Conservation (phyloP, 129 eudicot genomes). For the Helianthus tuberosus region DNA sequence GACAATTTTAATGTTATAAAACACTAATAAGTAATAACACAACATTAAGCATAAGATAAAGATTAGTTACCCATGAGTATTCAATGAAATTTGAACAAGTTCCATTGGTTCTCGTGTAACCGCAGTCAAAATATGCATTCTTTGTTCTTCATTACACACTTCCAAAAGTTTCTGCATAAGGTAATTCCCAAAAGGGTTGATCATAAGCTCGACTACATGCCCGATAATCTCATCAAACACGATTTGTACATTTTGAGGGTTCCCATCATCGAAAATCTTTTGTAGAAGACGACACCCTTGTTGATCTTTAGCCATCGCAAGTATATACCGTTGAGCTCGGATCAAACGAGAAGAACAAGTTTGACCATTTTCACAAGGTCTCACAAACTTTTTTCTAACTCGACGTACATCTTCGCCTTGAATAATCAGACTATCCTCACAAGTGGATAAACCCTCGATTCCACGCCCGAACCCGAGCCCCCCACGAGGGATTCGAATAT, state of each 20-base stretch:
- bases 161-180: slow-evolving; percentile 80
- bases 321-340: slow-evolving; percentile 48
- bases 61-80: slow-evolving; percentile 69
- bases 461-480: slow-evolving; percentile 23
- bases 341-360: slow-evolving; percentile 11
- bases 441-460: slow-evolving; percentile 36
- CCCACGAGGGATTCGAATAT: slow-evolving; percentile 27
- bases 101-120: slow-evolving; percentile 55
- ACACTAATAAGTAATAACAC: background rate
- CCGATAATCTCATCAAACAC: slow-evolving; percentile 66
- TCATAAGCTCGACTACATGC: slow-evolving; percentile 76
- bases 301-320: slow-evolving; percentile 76
- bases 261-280: slow-evolving; percentile 69
- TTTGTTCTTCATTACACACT: slow-evolving; percentile 80
- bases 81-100: slow-evolving; percentile 61
- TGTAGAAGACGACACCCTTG: slow-evolving; percentile 77
- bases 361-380: slow-evolving; percentile 40
- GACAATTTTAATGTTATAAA: background rate
- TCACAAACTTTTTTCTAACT: slow-evolving; percentile 29
- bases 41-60: background rate
- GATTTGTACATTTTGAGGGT: slow-evolving; percentile 53
- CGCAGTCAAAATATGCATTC: slow-evolving; percentile 52
- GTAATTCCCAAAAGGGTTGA: slow-evolving; percentile 83
- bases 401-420: slow-evolving; percentile 55
- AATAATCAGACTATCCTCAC: slow-evolving; percentile 63